Evolutionary conservation across 2,329 filamentous ascomycete genomes (phyloP).

Genomic region (Talaromyces albobiverticillius): DNA sequence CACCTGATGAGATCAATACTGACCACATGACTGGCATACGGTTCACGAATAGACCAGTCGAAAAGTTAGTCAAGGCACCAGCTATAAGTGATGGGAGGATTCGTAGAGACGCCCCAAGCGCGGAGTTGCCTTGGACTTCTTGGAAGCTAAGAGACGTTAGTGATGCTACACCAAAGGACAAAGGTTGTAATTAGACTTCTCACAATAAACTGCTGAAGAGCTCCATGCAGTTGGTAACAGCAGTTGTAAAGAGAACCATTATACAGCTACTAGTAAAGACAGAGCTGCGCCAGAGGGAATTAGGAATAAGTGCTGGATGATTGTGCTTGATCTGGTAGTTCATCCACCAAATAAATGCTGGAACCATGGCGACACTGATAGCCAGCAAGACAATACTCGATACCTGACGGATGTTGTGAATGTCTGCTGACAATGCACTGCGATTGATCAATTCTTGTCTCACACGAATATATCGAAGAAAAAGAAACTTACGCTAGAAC

Average conservation of each 20-base stretch:
- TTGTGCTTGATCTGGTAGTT: conserved; percentile 21
- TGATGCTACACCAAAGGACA: neutral
- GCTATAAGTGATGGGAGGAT: conserved; percentile 44
- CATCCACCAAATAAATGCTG: conserved; percentile 24
- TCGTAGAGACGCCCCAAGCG: conserved; percentile 45
- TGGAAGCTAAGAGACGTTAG: conserved; percentile 35
- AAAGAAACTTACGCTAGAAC: conserved; percentile 25
- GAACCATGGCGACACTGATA: conserved; percentile 26
- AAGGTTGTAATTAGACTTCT: neutral
- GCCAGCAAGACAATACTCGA: conserved; percentile 25
- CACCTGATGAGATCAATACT: conserved; percentile 33
- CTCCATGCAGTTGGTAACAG: conserved; percentile 23
- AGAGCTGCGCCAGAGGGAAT: conserved; percentile 29
- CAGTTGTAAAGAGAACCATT: conserved; percentile 30
- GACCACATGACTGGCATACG: conserved; percentile 42
- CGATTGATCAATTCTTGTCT: neutral
- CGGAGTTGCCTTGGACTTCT: conserved; percentile 44
- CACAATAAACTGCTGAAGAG: conserved; percentile 24
- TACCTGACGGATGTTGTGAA: neutral
- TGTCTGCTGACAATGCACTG: neutral
- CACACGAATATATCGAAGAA: neutral
- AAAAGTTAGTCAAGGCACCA: conserved; percentile 38
- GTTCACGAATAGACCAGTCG: conserved; percentile 47
- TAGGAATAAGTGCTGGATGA: conserved; percentile 30
- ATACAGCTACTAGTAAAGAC: conserved; percentile 30